Evolutionary conservation across 2,329 filamentous ascomycete genomes (phyloP).

Genomic region (Exophiala oligosperma): DNA sequence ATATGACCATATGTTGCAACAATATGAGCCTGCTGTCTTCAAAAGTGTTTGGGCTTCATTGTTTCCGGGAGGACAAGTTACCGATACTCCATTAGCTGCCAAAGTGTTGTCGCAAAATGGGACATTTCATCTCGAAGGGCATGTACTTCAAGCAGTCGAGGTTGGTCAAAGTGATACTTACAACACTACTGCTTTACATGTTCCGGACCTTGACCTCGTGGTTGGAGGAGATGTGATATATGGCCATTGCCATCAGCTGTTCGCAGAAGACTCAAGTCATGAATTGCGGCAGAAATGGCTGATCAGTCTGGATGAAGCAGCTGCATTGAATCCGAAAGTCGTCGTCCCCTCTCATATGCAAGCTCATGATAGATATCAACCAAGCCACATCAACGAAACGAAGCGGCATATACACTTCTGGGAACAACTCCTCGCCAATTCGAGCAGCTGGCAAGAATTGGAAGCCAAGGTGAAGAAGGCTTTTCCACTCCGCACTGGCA

Average conservation of each 20-base stretch:
- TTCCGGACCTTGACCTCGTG: conserved; percentile 37
- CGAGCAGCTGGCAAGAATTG: conserved; percentile 6
- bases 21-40: conserved; percentile 1
- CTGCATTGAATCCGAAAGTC: conserved; percentile 33
- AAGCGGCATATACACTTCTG: conserved; percentile 32
- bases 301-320: conserved; percentile 31
- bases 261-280: conserved; percentile 36
- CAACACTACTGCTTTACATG: conserved; percentile 37
- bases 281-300: conserved; percentile 37
- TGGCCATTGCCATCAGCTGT: conserved; percentile 37
- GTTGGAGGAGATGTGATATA: conserved; percentile 43
- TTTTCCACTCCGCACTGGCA: conserved; percentile 5
- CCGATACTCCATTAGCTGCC: neutral
- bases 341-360: conserved; percentile 37
- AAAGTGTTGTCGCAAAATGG: neutral
- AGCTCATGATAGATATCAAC: conserved; percentile 31
- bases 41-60: neutral
- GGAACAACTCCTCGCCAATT: conserved; percentile 4
- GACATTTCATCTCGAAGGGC: conserved; percentile 22
- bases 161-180: conserved; percentile 34
- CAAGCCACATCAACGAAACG: conserved; percentile 30
- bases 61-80: conserved; percentile 4
- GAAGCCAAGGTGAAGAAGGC: conserved; percentile 4
- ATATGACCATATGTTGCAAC: conserved; percentile 26
- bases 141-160: conserved; percentile 27